phyloP scores from a whole-genome alignment of 345 rosid species.

The Linum trigynum region DNA sequence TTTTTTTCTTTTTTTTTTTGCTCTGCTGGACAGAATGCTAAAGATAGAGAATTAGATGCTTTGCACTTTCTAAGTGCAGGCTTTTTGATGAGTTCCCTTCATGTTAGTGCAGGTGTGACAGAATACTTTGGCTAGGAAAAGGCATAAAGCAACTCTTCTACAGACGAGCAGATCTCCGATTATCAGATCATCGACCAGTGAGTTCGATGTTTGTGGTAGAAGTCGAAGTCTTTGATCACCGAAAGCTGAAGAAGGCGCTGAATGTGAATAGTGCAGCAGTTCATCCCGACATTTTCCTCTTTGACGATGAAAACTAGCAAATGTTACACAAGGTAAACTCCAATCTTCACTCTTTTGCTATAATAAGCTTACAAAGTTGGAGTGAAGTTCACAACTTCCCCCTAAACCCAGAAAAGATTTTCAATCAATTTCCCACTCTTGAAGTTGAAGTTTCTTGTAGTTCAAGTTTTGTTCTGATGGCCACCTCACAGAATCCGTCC shows the following conservation, averaged over 20 bases:
- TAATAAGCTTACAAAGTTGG: too few species aligned
- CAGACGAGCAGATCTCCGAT: slow-evolving; percentile 44
- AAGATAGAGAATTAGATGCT: too few species aligned
- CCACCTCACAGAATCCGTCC: background rate
- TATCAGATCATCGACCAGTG: slow-evolving; percentile 96
- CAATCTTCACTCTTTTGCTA: background rate
- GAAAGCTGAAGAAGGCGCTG: slow-evolving; percentile 72
- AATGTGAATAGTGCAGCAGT: slow-evolving; percentile 58
- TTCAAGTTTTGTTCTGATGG: background rate
- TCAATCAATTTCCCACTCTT: too few species aligned
- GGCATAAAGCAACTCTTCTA: slow-evolving; percentile 70
- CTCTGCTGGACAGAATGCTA: too few species aligned
- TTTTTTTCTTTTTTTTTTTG: too few species aligned
- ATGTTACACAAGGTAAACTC: slow-evolving; percentile 20
- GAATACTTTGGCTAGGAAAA: slow-evolving; percentile 87
- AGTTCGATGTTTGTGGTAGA: slow-evolving; percentile 59
- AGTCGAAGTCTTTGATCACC: slow-evolving; percentile 75
- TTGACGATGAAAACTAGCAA: slow-evolving; percentile 20
- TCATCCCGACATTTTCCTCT: slow-evolving; percentile 57
- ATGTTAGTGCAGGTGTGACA: slow-evolving; percentile 71
- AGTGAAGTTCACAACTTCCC: too few species aligned
- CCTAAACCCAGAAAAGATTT: too few species aligned
- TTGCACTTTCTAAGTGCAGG: background rate
- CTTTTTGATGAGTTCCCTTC: background rate
- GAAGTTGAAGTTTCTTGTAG: too few species aligned